These are phyloP conservation scores for Botrytis fabae DNA, from an alignment of 2,329 filamentous ascomycete genomes.

Conservation along the genomic window DNA sequence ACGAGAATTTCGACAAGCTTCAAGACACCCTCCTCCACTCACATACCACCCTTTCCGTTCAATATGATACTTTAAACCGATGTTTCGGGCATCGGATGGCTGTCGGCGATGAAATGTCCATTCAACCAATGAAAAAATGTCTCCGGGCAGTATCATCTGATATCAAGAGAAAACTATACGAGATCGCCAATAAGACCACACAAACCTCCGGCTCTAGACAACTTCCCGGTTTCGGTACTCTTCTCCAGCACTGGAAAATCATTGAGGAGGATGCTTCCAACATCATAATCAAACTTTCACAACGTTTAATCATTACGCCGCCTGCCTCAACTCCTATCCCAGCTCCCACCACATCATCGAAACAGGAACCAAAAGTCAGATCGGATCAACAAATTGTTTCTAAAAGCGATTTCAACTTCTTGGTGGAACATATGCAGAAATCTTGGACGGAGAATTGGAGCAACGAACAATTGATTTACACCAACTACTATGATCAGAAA, in stretches of 20 bases:
- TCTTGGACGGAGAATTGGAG: conserved; percentile 12
- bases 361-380: conserved; percentile 3
- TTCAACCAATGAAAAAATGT: conserved; percentile 9
- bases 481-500: conserved; percentile 6
- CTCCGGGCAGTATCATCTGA: conserved; percentile 12
- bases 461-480: conserved; percentile 8
- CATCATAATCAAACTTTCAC: conserved; percentile 4
- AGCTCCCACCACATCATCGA: not conserved
- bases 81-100: conserved; percentile 16
- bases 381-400: conserved; percentile 11
- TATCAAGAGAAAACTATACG: conserved; percentile 14
- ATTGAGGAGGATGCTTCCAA: conserved; percentile 12
- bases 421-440: conserved; percentile 15
- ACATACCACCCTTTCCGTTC: not conserved
- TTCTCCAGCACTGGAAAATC: conserved; percentile 16
- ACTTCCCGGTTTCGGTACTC: conserved; percentile 7
- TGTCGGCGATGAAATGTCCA: conserved; percentile 9
- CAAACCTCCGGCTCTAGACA: not conserved
- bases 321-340: not conserved
- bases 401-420: not conserved
- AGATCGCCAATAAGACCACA: not conserved
- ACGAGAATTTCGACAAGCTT: conserved; percentile 19
- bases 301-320: conserved; percentile 19
- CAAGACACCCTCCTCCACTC: not conserved
- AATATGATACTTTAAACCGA: conserved; percentile 11